Base-by-base conservation (phyloP, 2,329 filamentous ascomycete genomes). In the Pseudogymnoascus sp. region DNA sequence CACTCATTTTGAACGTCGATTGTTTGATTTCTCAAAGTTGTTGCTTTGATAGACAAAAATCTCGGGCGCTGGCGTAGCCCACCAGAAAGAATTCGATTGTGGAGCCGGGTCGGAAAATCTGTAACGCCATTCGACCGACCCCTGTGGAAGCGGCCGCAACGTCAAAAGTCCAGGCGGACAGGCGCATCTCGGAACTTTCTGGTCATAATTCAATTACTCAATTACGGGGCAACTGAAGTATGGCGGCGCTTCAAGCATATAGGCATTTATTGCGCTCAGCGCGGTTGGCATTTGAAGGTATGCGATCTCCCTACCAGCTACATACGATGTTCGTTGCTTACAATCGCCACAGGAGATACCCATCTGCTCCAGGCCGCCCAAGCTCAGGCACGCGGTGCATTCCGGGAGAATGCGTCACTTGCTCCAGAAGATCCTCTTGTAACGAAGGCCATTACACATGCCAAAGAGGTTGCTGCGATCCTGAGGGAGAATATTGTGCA, bases 401-500 rank as follows among this genome's bases (percentile, higher is more conserved):
- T 99, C 74, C 83, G 86, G 59, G 77, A 81, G 61, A 88, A 89
- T 67, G 81, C 84, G 43, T 74, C 77, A 2, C 75, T 91, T 9
- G 75, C 82, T 4, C 73, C 82, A 0, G 76, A 79, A 11, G 83
- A 84, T 62, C 77, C 85, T 11, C 82, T 85, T 62, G 78, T 83
- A 0, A 75, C 78, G 12, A 80, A 84, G 61, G 85, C 86, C 8
- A 84, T 99, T 63, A 77, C 86, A 66, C 86, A 96, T 69, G 94
- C 92, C 7, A 79, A 92, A 64, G 90, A 94, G 39, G 86, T 97
- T 2, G 90, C 93, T 2, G 81, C 82, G 65, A 87, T 97, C 61
- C 72, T 99, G 64, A 79, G 84, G 66, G 80, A 90, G 71, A 97
- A 97, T 69, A 79, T 99, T 2, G 92, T 99, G 3, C 94, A 99